Base-by-base conservation (phyloP, 192 early-diverging fungal species). In the Phlyctochytrium planicorne region DNA sequence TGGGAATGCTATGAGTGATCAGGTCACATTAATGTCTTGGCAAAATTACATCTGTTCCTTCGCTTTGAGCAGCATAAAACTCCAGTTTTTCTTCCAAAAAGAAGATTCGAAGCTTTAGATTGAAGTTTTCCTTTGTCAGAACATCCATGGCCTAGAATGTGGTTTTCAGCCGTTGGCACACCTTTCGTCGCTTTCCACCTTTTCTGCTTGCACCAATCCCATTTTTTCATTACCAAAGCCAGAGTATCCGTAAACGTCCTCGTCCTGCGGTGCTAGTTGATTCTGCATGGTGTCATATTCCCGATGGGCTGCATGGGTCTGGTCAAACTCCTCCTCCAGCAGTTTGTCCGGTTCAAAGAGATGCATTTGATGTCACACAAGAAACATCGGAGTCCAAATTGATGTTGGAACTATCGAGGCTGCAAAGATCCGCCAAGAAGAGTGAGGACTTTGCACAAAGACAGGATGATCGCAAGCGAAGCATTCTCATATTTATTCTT, bases 401-500 rank as follows among this genome's bases (percentile, higher is more conserved):
- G n/a, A n/a, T n/a, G n/a, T n/a, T 70, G 65, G 56, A 64, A 53
- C 31, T 66, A 17, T 16, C 32, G 3, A 66, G 33, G n/a, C 53
- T 70, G 30, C 67, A 56, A 25, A 36, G 33, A 30, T 40, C 30
- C 2, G 62, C 65, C 3, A 61, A 70, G 1, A 27, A 36, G 23
- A 35, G 67, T 20, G 67, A 30, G 34, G 59, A 78, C 71, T 78
- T 80, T 60, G 71, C 72, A 30, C 52, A 68, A 25, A 56, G 72
- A 14, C 30, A 35, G 2, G 73, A 80, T 36, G 62, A 77, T 57
- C 60, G 79, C 3, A 78, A 79, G 67, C 52, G 66, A 24, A 78
- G 75, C 55, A 25, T 75, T 10, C 62, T 83, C 53, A 77, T 80
- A 10, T 61, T 84, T 1, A 84, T 84, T 25, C 64, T 84, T 64